Evolutionary conservation across 176 grass and related monocot genomes (phyloP), one percentile per base, ranked within the genome.

Genomic region (Zoysia japonica): DNA sequence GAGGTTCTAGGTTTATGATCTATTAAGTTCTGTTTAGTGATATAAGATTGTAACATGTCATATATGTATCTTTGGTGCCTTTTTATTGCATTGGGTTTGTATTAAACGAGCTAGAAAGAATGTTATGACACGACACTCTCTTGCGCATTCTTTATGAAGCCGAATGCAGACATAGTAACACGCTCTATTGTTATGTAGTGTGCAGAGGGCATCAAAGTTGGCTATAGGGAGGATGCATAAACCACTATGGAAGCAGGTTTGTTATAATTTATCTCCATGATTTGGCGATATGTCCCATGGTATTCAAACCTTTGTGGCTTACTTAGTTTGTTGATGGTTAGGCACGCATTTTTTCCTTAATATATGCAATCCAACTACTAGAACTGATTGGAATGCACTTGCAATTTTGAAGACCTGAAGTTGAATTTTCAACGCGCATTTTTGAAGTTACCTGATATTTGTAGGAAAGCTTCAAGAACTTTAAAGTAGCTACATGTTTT

Each of bases 181-280:
- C 68, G 45, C 9, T 28, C 14, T 76, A 4, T 84, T 82, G 50
- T 71, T 65, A 61, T 82, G 16, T 87, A 98, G 96, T 83, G 93
- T 98, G 83, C 96, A 98, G 86, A 92, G 88, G 82, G 69, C 90
- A 87, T 94, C 87, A 66, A 91, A 89, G 84, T 85, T 98, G 82
- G 78, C 84, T 86, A 78, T 85, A 45, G 86, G 87, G 59, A 87
- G 96, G 70, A 63, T 88, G 54, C 89, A 85, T 82, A 98, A 93
- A 76, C 89, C 96, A 72, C 83, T 98, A 48, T 98, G 96, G 96
- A 98, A 98, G 84, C 92, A 98, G 90, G 96, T 98, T 80, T 43
- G 79, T 64, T 60, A 50, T 37, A 10, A 13, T 86, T 67, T 52
- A 71, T 73, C 54, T 19, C 36, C 47, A 28, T 67, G 53, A 16